Conservation (phyloP, 2,329 filamentous ascomycete species). For the Xylariaceae sp. region DNA sequence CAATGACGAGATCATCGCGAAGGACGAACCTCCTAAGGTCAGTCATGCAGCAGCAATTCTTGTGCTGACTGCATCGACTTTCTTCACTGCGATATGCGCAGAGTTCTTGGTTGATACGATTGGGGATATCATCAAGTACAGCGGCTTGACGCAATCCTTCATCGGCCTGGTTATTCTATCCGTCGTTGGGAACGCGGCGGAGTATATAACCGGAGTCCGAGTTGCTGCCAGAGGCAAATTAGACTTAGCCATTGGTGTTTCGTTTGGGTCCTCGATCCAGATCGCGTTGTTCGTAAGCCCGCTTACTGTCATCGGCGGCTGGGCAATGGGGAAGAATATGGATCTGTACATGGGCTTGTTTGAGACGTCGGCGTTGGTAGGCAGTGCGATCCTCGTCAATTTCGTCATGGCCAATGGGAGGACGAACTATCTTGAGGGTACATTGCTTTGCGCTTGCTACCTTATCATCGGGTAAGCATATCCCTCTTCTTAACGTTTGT, state of each 20-base stretch:
- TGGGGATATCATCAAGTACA: constrained; percentile 53
- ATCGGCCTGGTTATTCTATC: constrained; percentile 68
- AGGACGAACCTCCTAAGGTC: constrained; percentile 37
- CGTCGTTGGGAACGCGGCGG: constrained; percentile 68
- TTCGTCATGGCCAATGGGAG: constrained; percentile 80
- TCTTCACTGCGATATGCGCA: constrained; percentile 62
- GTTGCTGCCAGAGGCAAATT: constrained; percentile 71
- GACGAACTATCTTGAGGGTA: constrained; percentile 83
- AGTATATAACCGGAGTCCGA: constrained; percentile 66
- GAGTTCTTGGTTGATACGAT: constrained; percentile 67
- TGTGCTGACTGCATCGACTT: constrained; percentile 60
- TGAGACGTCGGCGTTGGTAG: constrained; percentile 80
- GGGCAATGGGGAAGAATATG: constrained; percentile 63
- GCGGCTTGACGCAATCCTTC: constrained; percentile 58
- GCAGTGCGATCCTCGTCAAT: constrained; percentile 78
- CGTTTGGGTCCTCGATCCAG: constrained; percentile 66
- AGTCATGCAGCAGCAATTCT: constrained; percentile 40
- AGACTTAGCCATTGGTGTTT: constrained; percentile 68
- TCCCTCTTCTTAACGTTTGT: neutral
- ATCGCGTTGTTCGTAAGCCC: constrained; percentile 69
- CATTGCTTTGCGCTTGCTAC: constrained; percentile 62
- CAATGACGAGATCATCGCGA: constrained; percentile 45
- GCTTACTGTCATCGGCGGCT: constrained; percentile 65
- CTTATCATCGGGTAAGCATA: constrained; percentile 51
- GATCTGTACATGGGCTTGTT: constrained; percentile 80